Percentiles rank a stretch among this genome's conserved stretches.
These are phyloP conservation scores for Dictyophora rubrovolvata DNA, from an alignment of 768 basidiomycete species.

Conservation along the genomic window DNA sequence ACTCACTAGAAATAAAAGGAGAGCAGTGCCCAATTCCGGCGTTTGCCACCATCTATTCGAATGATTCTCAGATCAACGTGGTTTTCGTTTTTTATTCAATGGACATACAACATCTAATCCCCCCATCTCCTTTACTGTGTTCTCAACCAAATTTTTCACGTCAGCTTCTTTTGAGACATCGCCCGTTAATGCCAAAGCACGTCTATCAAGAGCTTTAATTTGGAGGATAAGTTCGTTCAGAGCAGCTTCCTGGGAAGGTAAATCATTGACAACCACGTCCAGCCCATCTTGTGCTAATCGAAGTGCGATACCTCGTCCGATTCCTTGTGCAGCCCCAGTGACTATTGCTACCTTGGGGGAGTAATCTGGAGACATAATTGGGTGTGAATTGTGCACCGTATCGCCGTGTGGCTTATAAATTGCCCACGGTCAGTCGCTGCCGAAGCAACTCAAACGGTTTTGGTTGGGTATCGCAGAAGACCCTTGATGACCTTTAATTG, in stretches of 20 bases:
- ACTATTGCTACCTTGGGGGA: slow-evolving; percentile 17
- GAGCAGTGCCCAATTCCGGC: slow-evolving; percentile 13
- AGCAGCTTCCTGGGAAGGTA: slow-evolving; percentile 11
- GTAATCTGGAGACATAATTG: background rate
- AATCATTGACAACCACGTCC: slow-evolving; percentile 19
- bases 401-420: too few species aligned
- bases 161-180: slow-evolving; percentile 23
- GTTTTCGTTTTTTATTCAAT: background rate
- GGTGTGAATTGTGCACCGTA: too few species aligned
- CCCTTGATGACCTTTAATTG: too few species aligned
- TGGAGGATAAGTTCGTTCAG: slow-evolving; percentile 19
- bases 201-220: slow-evolving; percentile 18
- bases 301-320: slow-evolving; percentile 19
- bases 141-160: slow-evolving; percentile 20
- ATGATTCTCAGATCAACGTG: background rate
- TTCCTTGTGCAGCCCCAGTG: slow-evolving; percentile 19
- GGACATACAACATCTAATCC: slow-evolving; percentile 23
- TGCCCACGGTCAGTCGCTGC: too few species aligned
- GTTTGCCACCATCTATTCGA: slow-evolving; percentile 15
- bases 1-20: slow-evolving; percentile 4
- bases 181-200: slow-evolving; percentile 13
- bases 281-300: slow-evolving; percentile 18
- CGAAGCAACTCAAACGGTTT: too few species aligned
- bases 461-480: too few species aligned
- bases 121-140: slow-evolving; percentile 18